Evolutionary conservation across 2,329 filamentous ascomycete species (phyloP), one percentile per base, ranked within the genome.

Genomic region (Diplodia seriata): DNA sequence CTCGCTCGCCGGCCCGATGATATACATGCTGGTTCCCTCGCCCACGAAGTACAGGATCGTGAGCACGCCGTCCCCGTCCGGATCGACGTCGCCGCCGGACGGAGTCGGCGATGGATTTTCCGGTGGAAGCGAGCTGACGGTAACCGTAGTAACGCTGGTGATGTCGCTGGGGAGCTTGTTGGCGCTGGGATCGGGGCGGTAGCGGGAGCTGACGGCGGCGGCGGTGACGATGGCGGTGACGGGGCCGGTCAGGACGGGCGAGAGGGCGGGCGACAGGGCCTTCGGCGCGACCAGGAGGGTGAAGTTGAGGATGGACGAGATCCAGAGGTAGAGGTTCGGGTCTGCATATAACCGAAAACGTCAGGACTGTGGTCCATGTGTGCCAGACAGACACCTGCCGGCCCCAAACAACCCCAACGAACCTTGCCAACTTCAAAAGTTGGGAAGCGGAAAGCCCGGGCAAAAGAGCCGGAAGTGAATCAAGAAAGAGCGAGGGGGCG

Each of bases 181-280:
- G 14, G 62, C 62, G 50, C 20, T n/a, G 9, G 62, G 50, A n/a
- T 54, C 49, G 6, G 26, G 23, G 20, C 12, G 9, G 36, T 65
- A 65, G 14, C 40, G 40, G 8, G 40, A n/a, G 8, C 14, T 18
- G 33, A 50, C 26, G 3, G 62, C 62, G 14, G 61, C 43, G 7
- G 67, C 70, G 72, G 70, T 69, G 31, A 33, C 31, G 74, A 68
- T 63, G 77, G 51, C 47, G 36, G 68, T 68, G 29, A 68, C 33
- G 12, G 66, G n/a, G 50, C 68, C 67, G 26, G 61, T 43, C 29
- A 68, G 53, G 7, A 40, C 1, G 11, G 61, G 54, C 9, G 49
- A 61, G 7, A 38, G 54, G 9, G 40, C 40, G 4, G 59, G 7
- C 14, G 59, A n/a, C 43, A 49, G 26, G 14, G 57, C 57, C 26